Evolutionary conservation across 306 rosid species (phyloP).

Genomic region (Alnus rubra): DNA sequence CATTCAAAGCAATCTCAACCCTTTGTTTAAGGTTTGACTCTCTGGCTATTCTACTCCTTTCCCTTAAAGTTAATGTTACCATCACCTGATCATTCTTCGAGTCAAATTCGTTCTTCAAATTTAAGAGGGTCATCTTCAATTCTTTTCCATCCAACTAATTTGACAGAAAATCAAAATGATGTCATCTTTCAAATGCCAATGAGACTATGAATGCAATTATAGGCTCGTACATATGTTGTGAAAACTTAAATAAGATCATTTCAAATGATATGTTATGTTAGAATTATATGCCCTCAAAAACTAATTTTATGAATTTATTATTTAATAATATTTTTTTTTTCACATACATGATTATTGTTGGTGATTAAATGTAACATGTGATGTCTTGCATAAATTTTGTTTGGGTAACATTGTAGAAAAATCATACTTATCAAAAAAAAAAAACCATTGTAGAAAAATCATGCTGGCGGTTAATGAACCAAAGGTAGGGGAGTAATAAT

Average conservation of each 20-base stretch:
- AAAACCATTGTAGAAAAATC: too few species aligned
- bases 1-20: constrained; percentile 75
- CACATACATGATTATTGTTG: too few species aligned
- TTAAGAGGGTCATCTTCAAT: background rate
- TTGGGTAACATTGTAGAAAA: too few species aligned
- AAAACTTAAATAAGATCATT: constrained; percentile 9
- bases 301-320: too few species aligned
- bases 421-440: too few species aligned
- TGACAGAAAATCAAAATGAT: background rate
- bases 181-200: background rate
- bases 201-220: background rate
- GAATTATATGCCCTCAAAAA: too few species aligned
- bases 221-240: background rate
- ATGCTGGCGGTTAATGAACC: too few species aligned
- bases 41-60: background rate
- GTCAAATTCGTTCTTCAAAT: background rate
- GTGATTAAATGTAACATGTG: too few species aligned
- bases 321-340: too few species aligned
- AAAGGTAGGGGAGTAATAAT: too few species aligned
- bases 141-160: background rate
- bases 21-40: constrained; percentile 67
- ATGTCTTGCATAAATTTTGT: too few species aligned
- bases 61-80: constrained; percentile 3
- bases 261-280: constrained; percentile 7
- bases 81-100: constrained; percentile 4